A percentile compares a stretch with the other conserved stretches of the same genome.
Evolutionary conservation across 805 yeast genomes (phyloP).

Genomic region (Dipodascus geniculatus): DNA sequence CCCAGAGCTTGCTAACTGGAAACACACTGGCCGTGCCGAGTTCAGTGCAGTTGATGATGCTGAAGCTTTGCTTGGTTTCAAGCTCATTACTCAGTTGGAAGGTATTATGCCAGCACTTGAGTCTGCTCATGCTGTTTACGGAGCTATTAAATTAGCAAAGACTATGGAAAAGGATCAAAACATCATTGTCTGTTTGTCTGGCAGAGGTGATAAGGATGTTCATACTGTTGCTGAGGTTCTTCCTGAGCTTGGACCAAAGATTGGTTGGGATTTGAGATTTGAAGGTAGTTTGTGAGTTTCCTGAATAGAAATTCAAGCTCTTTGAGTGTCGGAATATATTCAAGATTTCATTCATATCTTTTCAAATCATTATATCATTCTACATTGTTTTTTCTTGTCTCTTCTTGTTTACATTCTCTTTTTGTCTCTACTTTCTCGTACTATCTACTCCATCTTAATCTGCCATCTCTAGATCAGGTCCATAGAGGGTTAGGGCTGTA

Average conservation of each 20-base stretch:
- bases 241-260: constrained; percentile 80
- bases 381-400: too few relatives aligned
- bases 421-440: too few relatives aligned
- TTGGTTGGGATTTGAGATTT: constrained; percentile 94
- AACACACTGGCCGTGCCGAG: constrained; percentile 81
- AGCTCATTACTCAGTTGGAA: constrained; percentile 77
- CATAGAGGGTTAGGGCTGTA: background rate
- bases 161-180: constrained; percentile 68
- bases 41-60: constrained; percentile 91
- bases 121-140: constrained; percentile 91
- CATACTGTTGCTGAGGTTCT: constrained; percentile 92
- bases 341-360: too few relatives aligned
- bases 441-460: too few relatives aligned
- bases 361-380: too few relatives aligned
- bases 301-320: background rate
- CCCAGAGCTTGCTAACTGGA: constrained; percentile 95
- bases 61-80: constrained; percentile 88
- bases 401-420: too few relatives aligned
- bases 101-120: constrained; percentile 98
- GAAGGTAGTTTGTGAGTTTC: constrained; percentile 6
- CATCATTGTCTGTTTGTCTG: constrained; percentile 81
- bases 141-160: constrained; percentile 82
- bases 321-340: too few relatives aligned
- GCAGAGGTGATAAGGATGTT: constrained; percentile 99
- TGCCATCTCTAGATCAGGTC: too few relatives aligned